Base-by-base conservation (phyloP, 164 flowering plant species). In the Aristolochia contorta region DNA sequence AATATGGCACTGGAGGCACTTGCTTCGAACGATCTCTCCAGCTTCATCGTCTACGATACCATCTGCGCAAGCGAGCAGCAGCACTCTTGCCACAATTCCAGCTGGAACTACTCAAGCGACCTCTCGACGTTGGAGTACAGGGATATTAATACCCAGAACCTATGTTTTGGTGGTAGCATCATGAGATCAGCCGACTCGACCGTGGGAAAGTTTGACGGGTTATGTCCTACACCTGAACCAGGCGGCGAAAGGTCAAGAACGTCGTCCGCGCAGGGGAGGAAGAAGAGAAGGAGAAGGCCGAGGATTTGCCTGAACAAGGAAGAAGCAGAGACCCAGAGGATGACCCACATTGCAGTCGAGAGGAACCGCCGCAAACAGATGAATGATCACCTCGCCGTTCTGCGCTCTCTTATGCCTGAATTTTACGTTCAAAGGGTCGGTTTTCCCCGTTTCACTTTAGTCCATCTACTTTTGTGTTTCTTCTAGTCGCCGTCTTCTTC, bases 281-380 rank as follows among this genome's bases (percentile, higher is more conserved):
- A 74, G 79, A 84, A 80, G 75, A 72, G 84, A 70, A 74, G 78
- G 71, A 79, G 87, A 65, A 73, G 75, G 72, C 67, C 84, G 1
- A 83, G 82, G 68, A 76, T 73, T 7, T 79, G 86, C 55, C 84
- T 80, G 83, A 86, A 80, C 72, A 81, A 82, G 55, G 90, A 91
- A 52, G 90, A 86, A 57, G 87, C 86, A 21, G 95, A 91, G 74
- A 84, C 81, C 2, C 96, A 91, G 68, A 81, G 97, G 69, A 81
- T 91, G 94, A 85, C 94, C 15, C 97, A 91, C 81, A 91, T 91
- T 76, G 72, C 78, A 5, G 92, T 91, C 0, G 97, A 91, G 54
- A 77, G 97, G 50, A 91, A 91, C 62, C 78, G 97, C 4, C 71
- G 97, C n/a, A 85, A 77, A 69, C 94, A 82, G 64, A 91, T 91